Base-by-base conservation (phyloP, 345 rosid species). In the Kernera saxatilis region DNA sequence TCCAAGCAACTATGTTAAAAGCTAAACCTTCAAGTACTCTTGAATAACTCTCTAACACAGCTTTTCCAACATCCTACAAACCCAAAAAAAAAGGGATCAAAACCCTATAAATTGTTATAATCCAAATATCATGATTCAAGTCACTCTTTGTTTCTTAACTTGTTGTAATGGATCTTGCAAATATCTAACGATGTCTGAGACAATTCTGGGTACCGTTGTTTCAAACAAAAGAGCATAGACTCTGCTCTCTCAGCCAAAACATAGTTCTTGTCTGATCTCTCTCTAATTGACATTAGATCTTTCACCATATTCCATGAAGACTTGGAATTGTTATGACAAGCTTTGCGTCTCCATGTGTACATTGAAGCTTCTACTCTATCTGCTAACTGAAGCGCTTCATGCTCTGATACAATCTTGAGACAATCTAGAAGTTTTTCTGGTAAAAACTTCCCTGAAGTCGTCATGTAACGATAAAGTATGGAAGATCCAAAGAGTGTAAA, bases 11-110 rank as follows among this genome's bases (percentile, higher is more conserved):
- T 32, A 85, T 77, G 84, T 90, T 93, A 84, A 87, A 93, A 25
- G 98, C 98, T 40, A 88, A 74, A n/a, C 98, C 91, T 83, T 93
- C 98, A 33, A 93, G 53, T n/a, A 90, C 94, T 74, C 98, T 83
- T 23, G 97, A 93, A 75, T 90, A 93, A 75, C 98, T 91, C 82
- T 93, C 98, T 19, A 93, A 76, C 48, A 77, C 77, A 61, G 98
- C 97, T 76, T 90, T 91, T 39, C 94, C 96, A 72, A 87, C 88
- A 81, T 93, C 98, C 98, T 93, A 85, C 79, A 77, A 73, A 15
- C 5, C 57, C 33, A 40, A 53, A 32, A 33, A 23, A 1, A 11
- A 32, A 41, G 2, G 4, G 8, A 49, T 55, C 17, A 51, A 57
- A 33, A 5, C 1, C 10, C 45, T 15, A 26, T 0, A 33, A 26